These are phyloP conservation scores for Fistulifera solaris DNA, from an alignment of 108 stramenopile species.

Conservation along the genomic window DNA sequence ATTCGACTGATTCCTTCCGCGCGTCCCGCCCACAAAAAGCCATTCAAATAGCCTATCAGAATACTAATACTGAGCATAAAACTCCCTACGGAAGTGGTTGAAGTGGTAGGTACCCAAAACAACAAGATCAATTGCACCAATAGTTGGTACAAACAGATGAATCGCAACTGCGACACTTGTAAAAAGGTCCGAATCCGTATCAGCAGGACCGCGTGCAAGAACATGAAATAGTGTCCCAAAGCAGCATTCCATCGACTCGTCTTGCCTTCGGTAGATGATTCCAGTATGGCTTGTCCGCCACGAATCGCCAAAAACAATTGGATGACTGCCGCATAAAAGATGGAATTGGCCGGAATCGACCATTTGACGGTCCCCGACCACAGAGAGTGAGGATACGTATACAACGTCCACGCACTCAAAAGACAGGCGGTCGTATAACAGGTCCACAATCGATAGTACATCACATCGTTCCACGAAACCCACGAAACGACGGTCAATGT, in stretches of 20 bases:
- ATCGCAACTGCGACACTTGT: conserved; percentile 6
- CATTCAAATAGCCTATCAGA: background rate
- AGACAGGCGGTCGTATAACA: too few species aligned
- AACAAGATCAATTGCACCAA: background rate
- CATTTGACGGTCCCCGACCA: conserved; percentile 3
- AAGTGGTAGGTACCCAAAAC: background rate
- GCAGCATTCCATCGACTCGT: background rate
- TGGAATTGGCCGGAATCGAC: conserved; percentile 8
- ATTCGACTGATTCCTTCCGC: conserved; percentile 9
- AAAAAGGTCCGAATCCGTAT: conserved; percentile 8
- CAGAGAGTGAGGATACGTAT: too few species aligned
- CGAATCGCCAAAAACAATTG: background rate
- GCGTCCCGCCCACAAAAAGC: conserved; percentile 7
- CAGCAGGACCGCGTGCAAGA: conserved; percentile 1
- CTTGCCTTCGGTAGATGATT: too few species aligned
- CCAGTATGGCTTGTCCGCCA: background rate
- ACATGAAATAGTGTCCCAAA: conserved; percentile 2
- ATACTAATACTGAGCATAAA: background rate
- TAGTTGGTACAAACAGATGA: conserved; percentile 5
- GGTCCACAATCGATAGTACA: too few species aligned
- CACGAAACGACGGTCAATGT: too few species aligned
- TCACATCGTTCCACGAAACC: too few species aligned
- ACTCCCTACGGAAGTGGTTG: background rate
- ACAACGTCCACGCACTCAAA: too few species aligned
- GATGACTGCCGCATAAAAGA: background rate